A percentile compares a stretch with the other conserved stretches of the same genome.
Evolutionary conservation across 495 filamentous ascomycete species (phyloP).

Genomic region (Xylaria sp.): DNA sequence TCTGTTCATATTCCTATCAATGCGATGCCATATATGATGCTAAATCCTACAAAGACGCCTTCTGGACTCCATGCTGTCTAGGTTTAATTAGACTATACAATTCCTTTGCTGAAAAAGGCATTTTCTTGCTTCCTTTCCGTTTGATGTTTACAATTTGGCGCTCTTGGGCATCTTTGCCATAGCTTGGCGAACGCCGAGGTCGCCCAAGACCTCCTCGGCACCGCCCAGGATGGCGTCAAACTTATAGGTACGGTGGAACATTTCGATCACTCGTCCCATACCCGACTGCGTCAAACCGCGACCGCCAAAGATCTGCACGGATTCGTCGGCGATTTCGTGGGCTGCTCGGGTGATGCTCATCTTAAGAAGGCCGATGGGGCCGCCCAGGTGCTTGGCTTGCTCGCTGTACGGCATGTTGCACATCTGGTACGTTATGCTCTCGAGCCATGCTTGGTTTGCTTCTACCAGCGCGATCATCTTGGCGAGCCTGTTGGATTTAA

Average conservation of each 20-base stretch:
- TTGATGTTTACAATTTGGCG: conserved; percentile 68
- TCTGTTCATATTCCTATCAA: conserved; percentile 8
- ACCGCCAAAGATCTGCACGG: conserved; percentile 87
- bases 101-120: conserved; percentile 17
- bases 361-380: conserved; percentile 85
- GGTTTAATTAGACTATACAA: background rate
- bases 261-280: conserved; percentile 82
- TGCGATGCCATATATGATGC: conserved; percentile 5
- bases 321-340: conserved; percentile 81
- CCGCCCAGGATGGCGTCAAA: conserved; percentile 89
- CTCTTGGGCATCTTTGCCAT: conserved; percentile 79
- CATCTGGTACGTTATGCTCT: conserved; percentile 85
- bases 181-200: conserved; percentile 83
- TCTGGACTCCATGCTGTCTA: background rate
- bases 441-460: conserved; percentile 84
- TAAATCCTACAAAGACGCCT: conserved; percentile 16
- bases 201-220: conserved; percentile 82
- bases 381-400: conserved; percentile 76
- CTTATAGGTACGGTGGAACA: conserved; percentile 85
- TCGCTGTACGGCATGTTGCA: conserved; percentile 81
- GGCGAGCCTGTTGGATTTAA: conserved; percentile 57
- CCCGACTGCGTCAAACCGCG: conserved; percentile 80
- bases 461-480: conserved; percentile 87
- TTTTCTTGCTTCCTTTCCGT: background rate
- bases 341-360: conserved; percentile 76